Base-by-base conservation (phyloP, 202 grass and related monocot genomes). In the Eragrostis tef region DNA sequence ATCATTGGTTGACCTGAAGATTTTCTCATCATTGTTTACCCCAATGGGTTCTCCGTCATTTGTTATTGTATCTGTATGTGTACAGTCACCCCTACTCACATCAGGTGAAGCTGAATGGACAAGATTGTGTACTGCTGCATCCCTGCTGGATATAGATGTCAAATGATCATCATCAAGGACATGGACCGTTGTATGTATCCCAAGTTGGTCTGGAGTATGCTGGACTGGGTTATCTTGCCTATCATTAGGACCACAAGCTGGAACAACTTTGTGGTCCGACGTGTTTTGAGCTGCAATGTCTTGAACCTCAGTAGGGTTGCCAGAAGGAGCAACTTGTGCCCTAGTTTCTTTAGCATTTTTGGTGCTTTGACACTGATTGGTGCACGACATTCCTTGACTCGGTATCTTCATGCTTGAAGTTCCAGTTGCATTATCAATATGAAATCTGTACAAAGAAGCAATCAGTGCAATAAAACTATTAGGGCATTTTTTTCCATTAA, bases 371-470 rank as follows among this genome's bases (percentile, higher is more conserved):
- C 49, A 50, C 53, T 77, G 81, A 64, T 87, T 72, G 61, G 65
- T 34, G 56, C 73, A 60, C 45, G 76, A 47, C 41, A 77, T 87
- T 53, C 65, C 85, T 71, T 57, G 59, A 71, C 54, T 80, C 67
- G 48, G 64, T 86, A 60, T 4, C 70, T 90, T 91, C 34, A 65
- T 70, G 75, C 63, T 72, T 88, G 80, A 81, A 75, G 67, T 66
- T 82, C 59, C 58, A 70, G 63, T 91, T 66, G 73, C 84, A 51
- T 27, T 94, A 59, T 85, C 87, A 84, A 42, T 65, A 79, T 92
- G 91, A 84, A 84, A 91, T 79, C 95, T 98, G 80, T 78, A 85
- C 42, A 83, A 66, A 52, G 39, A 90, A 71, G 64, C 41, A 72
- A 80, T 67, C 4, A 27, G 64, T 5, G 57, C 68, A 61, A 62